phyloP scores from a whole-genome alignment of 805 yeast genomes.

The Candida dajiaensis region DNA sequence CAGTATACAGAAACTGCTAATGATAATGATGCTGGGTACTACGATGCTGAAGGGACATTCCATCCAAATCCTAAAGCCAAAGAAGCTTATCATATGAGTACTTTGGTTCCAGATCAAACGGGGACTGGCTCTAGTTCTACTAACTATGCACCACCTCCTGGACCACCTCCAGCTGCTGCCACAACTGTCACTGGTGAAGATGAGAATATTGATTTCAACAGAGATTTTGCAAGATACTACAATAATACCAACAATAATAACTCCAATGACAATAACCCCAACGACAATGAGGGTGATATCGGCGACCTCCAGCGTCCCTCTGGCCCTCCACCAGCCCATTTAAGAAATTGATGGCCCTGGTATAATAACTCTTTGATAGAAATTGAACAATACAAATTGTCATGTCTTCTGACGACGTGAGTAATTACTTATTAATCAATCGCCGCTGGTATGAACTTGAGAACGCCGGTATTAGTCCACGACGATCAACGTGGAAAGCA shows the following conservation, averaged over 20 bases:
- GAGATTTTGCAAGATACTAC: slow-evolving; percentile 23
- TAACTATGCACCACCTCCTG: neutral
- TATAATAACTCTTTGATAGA: too few species aligned
- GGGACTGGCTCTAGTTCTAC: slow-evolving; percentile 7
- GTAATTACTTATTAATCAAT: too few species aligned
- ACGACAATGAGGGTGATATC: too few species aligned
- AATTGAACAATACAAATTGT: too few species aligned
- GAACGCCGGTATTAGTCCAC: too few species aligned
- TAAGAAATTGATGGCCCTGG: neutral
- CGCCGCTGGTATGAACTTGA: too few species aligned
- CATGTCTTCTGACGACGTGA: too few species aligned
- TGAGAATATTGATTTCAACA: slow-evolving; percentile 15
- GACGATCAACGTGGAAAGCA: too few species aligned
- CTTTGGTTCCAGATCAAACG: slow-evolving; percentile 21
- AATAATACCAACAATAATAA: slow-evolving; percentile 1
- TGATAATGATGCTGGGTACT: slow-evolving; percentile 70
- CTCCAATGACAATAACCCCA: neutral
- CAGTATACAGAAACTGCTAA: slow-evolving; percentile 61
- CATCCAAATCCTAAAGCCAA: slow-evolving; percentile 31
- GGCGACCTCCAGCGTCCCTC: neutral
- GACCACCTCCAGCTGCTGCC: slow-evolving; percentile 5
- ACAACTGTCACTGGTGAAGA: slow-evolving; percentile 9
- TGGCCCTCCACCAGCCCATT: slow-evolving; percentile 9
- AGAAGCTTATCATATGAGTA: slow-evolving; percentile 16
- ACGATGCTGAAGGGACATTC: slow-evolving; percentile 20